A percentile compares a stretch with the other conserved stretches of the same genome.
Evolutionary conservation across 176 grass and related monocot genomes (phyloP).

Genomic region (Tillandsia fasciculata): DNA sequence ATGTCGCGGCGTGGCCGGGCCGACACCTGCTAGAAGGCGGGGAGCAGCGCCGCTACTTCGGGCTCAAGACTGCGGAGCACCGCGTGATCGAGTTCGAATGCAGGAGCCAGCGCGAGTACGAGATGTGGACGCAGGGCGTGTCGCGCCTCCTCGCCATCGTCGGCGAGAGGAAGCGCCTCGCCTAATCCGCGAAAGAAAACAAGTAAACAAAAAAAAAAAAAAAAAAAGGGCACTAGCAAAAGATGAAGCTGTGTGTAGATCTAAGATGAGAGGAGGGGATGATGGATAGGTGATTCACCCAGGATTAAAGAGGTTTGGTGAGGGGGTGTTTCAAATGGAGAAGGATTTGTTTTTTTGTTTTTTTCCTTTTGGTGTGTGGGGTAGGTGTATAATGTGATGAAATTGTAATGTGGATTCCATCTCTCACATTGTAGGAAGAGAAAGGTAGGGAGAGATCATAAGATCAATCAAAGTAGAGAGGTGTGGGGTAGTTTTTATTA

Average conservation of each 20-base stretch:
- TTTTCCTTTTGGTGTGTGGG: not conserved
- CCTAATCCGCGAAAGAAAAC: conserved; percentile 9
- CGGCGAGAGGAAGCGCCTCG: conserved; percentile 35
- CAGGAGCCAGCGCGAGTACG: conserved; percentile 36
- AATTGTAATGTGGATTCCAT: conserved; percentile 3
- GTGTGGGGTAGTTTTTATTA: conserved; percentile 9
- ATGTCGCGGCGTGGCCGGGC: conserved; percentile 72
- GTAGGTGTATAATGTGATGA: not conserved
- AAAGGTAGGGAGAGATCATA: not conserved
- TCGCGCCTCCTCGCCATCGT: conserved; percentile 57
- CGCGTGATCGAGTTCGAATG: conserved; percentile 98
- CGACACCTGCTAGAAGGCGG: conserved; percentile 72
- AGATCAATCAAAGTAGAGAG: conserved; percentile 7
- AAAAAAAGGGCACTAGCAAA: not conserved
- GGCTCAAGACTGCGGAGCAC: conserved; percentile 64
- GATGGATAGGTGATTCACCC: too few relatives aligned
- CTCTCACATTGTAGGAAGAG: conserved; percentile 19
- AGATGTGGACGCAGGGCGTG: conserved; percentile 88
- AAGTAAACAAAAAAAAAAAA: too few relatives aligned
- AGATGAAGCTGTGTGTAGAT: not conserved
- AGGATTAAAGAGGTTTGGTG: conserved; percentile 15
- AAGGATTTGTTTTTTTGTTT: not conserved
- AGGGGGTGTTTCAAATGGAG: not conserved
- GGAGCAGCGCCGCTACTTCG: conserved; percentile 80
- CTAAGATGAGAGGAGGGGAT: not conserved